Conservation (phyloP, 768 basidiomycete species). For the Leucocoprinus leucothites region DNA sequence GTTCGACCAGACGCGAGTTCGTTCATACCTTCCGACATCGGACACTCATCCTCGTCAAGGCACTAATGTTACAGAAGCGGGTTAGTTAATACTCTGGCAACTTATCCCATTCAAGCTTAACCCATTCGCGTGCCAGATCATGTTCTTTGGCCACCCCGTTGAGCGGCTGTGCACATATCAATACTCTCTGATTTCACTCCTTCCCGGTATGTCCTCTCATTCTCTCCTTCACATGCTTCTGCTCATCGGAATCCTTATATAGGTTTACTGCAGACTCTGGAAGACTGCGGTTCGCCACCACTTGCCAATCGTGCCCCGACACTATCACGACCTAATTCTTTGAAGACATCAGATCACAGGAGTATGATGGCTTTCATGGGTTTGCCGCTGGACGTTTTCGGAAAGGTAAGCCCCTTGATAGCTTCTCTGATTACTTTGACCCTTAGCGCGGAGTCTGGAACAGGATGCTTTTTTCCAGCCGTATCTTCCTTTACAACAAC, state of each 20-base stretch:
- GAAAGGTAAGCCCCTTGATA: slow-evolving; percentile 51
- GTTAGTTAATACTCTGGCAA: slow-evolving; percentile 36
- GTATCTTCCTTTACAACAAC: slow-evolving; percentile 92
- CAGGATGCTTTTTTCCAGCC: slow-evolving; percentile 97
- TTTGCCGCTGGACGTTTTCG: slow-evolving; percentile 91
- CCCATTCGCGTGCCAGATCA: slow-evolving; percentile 52
- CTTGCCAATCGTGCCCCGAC: slow-evolving; percentile 64
- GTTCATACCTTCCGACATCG: slow-evolving; percentile 92
- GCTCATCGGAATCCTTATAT: slow-evolving; percentile 5
- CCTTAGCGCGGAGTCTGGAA: neutral
- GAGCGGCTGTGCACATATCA: slow-evolving; percentile 96
- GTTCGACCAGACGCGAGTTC: slow-evolving; percentile 68
- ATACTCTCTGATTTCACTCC: slow-evolving; percentile 91
- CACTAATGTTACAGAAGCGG: slow-evolving; percentile 89
- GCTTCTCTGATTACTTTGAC: neutral
- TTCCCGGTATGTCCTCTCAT: slow-evolving; percentile 62
- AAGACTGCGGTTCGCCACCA: slow-evolving; percentile 89
- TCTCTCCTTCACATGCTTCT: neutral
- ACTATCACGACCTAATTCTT: slow-evolving; percentile 64
- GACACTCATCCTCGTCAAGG: slow-evolving; percentile 90
- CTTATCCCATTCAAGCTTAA: neutral
- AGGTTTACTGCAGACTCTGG: slow-evolving; percentile 86
- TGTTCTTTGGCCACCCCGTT: slow-evolving; percentile 96
- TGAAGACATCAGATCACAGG: slow-evolving; percentile 85
- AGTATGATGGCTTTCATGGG: slow-evolving; percentile 92